Percentiles rank a stretch among this genome's conserved stretches.
phyloP scores from a whole-genome alignment of 768 basidiomycete genomes.

The Gelatoporia subvermispora region DNA sequence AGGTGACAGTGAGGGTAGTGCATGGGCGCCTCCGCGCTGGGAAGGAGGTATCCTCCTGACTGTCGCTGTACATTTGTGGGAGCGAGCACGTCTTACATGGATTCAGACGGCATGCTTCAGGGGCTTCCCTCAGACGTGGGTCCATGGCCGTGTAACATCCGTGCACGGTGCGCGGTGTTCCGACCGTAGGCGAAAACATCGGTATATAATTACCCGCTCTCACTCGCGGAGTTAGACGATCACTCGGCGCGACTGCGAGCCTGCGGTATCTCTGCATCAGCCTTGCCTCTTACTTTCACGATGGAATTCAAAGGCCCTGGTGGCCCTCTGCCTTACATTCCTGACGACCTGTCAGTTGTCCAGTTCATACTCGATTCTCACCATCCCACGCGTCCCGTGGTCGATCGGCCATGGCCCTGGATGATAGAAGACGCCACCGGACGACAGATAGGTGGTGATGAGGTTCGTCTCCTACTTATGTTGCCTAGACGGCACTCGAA shows the following conservation, averaged over 20 bases:
- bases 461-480: constrained; percentile 21
- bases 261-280: constrained; percentile 19
- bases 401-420: constrained; percentile 28
- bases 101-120: too few species aligned
- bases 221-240: constrained; percentile 35
- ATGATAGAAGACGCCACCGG: constrained; percentile 39
- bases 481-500: neutral
- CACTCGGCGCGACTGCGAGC: constrained; percentile 17
- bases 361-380: constrained; percentile 48
- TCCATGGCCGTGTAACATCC: constrained; percentile 7
- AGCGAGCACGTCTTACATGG: too few species aligned
- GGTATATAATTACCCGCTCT: constrained; percentile 2
- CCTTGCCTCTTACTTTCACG: constrained; percentile 31
- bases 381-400: constrained; percentile 37
- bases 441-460: constrained; percentile 28
- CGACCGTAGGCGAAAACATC: too few species aligned
- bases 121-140: neutral
- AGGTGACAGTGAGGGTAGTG: too few species aligned
- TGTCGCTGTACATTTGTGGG: too few species aligned
- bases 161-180: neutral
- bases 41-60: too few species aligned
- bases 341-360: constrained; percentile 47
- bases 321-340: constrained; percentile 32
- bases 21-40: too few species aligned
- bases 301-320: constrained; percentile 18